phyloP scores from a whole-genome alignment of 73 alveolate genomes.

The Uronychia setigera region DNA sequence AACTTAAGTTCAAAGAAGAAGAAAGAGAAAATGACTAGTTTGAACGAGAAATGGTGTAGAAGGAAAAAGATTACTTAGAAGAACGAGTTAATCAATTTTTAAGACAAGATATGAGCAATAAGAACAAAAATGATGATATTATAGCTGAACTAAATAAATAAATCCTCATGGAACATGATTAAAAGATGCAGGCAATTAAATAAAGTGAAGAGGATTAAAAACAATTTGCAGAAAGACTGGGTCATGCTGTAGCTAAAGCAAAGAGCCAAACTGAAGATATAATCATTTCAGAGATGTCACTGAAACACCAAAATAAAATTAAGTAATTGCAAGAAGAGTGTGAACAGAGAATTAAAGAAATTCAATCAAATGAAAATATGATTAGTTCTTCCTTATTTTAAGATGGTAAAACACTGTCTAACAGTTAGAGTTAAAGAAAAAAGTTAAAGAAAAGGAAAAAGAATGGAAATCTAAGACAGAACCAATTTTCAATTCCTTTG shows the following conservation, averaged over 20 bases:
- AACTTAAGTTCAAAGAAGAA: not conserved
- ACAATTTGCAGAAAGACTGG: not conserved
- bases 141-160: not conserved
- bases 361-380: not conserved
- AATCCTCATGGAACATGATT: not conserved
- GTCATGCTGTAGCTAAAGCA: not conserved
- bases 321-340: not conserved
- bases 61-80: not conserved
- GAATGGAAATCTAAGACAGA: not conserved
- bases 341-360: not conserved
- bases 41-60: not conserved
- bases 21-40: not conserved
- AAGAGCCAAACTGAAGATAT: not conserved
- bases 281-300: not conserved
- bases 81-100: not conserved
- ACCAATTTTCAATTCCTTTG: not conserved
- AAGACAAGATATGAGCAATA: not conserved
- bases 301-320: not conserved
- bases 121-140: not conserved
- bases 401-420: not conserved
- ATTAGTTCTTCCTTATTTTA: no score
- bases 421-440: not conserved
- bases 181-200: not conserved
- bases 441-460: not conserved
- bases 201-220: no score